A percentile compares a stretch with the other conserved stretches of the same genome.
These are phyloP conservation scores for Mycena amicta DNA, from an alignment of 768 basidiomycete species.

Conservation along the genomic window DNA sequence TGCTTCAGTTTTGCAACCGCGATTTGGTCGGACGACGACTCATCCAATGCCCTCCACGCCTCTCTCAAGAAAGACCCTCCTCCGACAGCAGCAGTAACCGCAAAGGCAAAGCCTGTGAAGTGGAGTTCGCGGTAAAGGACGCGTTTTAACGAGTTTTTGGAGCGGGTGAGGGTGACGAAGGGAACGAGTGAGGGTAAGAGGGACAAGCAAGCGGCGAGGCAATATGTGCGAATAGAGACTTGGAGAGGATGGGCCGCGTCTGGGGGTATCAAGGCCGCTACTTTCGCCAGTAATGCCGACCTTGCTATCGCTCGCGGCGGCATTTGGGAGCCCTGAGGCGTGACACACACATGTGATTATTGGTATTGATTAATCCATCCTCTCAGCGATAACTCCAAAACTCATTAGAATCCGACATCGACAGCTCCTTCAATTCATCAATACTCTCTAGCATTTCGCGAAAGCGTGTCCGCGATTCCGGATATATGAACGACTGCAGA, in stretches of 20 bases:
- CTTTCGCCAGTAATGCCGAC: constrained; percentile 6
- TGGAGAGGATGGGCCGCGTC: constrained; percentile 55
- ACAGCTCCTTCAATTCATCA: too few relatives aligned
- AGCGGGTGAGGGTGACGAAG: constrained; percentile 40
- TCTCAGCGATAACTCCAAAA: constrained; percentile 85
- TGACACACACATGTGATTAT: too few relatives aligned
- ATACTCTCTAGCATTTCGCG: constrained; percentile 54
- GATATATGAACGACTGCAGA: constrained; percentile 65
- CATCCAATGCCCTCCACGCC: constrained; percentile 40
- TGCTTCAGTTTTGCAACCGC: constrained; percentile 7
- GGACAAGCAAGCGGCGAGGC: constrained; percentile 62
- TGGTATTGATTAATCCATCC: too few relatives aligned
- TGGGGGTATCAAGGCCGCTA: constrained; percentile 30
- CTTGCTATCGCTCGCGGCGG: not conserved
- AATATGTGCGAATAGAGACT: constrained; percentile 68
- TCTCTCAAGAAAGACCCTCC: constrained; percentile 61
- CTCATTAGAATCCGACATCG: too few relatives aligned
- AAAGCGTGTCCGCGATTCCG: constrained; percentile 73
- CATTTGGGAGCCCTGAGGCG: too few relatives aligned
- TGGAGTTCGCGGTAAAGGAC: constrained; percentile 60
- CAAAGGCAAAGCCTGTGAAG: constrained; percentile 67
- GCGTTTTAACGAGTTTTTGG: constrained; percentile 28
- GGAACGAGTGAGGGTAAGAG: constrained; percentile 68
- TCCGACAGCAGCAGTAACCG: constrained; percentile 63
- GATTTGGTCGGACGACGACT: not conserved